A percentile compares a stretch with the other conserved stretches of the same genome.
phyloP scores from a whole-genome alignment of 2,329 filamentous ascomycete species.

The Apiospora arundinis region DNA sequence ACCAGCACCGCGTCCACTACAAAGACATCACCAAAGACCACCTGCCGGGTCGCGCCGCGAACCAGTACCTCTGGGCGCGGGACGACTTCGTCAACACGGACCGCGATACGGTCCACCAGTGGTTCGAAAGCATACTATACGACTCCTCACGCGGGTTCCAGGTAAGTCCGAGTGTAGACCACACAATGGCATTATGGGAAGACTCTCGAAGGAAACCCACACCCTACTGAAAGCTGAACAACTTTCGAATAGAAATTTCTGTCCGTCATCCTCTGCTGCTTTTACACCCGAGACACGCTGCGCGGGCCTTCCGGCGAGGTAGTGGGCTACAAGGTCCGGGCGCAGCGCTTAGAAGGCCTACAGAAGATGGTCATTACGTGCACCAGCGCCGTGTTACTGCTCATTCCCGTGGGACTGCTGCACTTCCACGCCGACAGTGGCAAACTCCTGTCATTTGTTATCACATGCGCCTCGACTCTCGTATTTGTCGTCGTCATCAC shows the following conservation, averaged over 20 bases:
- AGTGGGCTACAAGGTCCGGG: neutral
- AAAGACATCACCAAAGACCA: neutral
- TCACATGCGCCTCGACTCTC: neutral
- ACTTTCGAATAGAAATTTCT: no score
- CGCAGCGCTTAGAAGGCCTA: neutral
- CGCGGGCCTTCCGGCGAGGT: neutral
- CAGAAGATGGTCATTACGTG: neutral
- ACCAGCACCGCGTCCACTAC: constrained; percentile 6
- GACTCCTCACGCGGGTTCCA: neutral
- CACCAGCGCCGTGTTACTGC: neutral
- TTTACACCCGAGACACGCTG: neutral
- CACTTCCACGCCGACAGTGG: neutral
- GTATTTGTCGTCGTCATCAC: neutral
- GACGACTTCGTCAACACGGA: constrained; percentile 17
- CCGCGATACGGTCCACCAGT: neutral
- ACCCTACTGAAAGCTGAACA: no score
- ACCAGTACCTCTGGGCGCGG: constrained; percentile 8
- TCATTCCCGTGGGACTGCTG: neutral
- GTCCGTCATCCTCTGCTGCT: neutral
- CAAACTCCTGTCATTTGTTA: neutral
- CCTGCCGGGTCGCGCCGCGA: neutral
- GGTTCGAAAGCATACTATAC: constrained; percentile 9
- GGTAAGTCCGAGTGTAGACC: neutral
- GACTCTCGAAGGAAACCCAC: neutral
- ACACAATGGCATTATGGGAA: no score